These are phyloP conservation scores for Dactylellina drechsleri DNA, from an alignment of 2,329 filamentous ascomycete genomes.

Conservation along the genomic window DNA sequence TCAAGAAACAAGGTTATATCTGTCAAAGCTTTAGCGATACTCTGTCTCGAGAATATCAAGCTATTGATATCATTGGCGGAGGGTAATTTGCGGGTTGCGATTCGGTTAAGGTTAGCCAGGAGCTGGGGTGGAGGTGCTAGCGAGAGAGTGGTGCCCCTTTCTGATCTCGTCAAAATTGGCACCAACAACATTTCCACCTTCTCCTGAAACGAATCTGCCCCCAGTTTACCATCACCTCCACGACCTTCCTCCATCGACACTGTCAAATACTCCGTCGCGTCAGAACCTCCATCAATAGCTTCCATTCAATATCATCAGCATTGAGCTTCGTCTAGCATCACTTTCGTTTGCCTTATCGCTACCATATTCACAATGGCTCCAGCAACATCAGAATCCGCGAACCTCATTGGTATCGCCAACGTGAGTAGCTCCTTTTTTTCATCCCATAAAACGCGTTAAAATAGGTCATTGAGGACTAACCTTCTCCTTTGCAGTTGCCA, in stretches of 20 bases:
- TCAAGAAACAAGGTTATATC: no score
- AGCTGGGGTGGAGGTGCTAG: conserved; percentile 20
- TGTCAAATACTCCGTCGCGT: conserved; percentile 35
- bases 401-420: conserved; percentile 79
- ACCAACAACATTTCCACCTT: conserved; percentile 52
- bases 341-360: conserved; percentile 41
- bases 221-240: conserved; percentile 49
- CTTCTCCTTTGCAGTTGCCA: conserved; percentile 67
- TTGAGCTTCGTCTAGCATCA: conserved; percentile 27
- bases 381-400: conserved; percentile 68
- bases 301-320: conserved; percentile 16
- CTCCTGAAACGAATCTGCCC: conserved; percentile 52
- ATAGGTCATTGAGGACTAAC: conserved; percentile 76
- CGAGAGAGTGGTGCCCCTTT: conserved; percentile 30
- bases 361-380: conserved; percentile 66
- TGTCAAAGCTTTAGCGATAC: no score
- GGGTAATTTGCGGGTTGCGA: not conserved
- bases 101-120: no score
- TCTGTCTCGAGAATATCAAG: no score
- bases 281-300: conserved; percentile 29
- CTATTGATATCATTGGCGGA: conserved; percentile 24
- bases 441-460: conserved; percentile 53
- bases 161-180: conserved; percentile 38
- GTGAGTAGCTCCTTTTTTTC: conserved; percentile 64
- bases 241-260: conserved; percentile 55